phyloP scores from a whole-genome alignment of 495 filamentous ascomycete genomes.

The Penicillium cosmopolitanum region DNA sequence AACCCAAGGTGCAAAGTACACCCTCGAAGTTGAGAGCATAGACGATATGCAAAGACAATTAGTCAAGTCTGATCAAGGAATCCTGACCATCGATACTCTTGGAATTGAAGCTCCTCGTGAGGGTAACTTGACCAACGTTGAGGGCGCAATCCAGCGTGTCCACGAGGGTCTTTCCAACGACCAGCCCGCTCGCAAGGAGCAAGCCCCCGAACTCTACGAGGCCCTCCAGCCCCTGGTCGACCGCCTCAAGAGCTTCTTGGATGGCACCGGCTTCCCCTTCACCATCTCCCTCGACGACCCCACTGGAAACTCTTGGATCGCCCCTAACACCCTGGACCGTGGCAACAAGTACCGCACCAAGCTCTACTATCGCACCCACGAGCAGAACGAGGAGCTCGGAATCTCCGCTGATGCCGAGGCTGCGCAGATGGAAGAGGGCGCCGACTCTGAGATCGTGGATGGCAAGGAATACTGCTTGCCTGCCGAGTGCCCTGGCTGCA shows the following conservation, averaged over 20 bases:
- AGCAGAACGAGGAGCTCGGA: conserved; percentile 83
- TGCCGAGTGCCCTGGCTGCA: conserved; percentile 87
- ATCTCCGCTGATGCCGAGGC: conserved; percentile 52
- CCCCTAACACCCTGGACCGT: conserved; percentile 73
- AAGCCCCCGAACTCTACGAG: conserved; percentile 71
- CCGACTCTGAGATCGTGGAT: conserved; percentile 76
- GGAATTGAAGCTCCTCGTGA: conserved; percentile 92
- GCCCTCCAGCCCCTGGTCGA: conserved; percentile 75
- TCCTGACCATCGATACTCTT: conserved; percentile 78
- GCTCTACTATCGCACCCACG: conserved; percentile 78
- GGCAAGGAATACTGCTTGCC: conserved; percentile 90
- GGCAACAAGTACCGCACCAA: conserved; percentile 76
- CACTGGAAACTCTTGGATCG: conserved; percentile 97
- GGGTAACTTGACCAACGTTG: conserved; percentile 88
- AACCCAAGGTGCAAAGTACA: conserved; percentile 80
- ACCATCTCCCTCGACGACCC: conserved; percentile 83
- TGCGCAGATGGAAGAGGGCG: conserved; percentile 20
- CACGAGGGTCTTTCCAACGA: conserved; percentile 74
- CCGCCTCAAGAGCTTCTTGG: conserved; percentile 71
- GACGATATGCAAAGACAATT: conserved; percentile 83
- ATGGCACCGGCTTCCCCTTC: conserved; percentile 81
- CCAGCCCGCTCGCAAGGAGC: conserved; percentile 73
- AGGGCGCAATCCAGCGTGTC: conserved; percentile 79
- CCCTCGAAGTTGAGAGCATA: conserved; percentile 68
- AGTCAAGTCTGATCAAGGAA: conserved; percentile 85